These are phyloP conservation scores for Emericellopsis terricola DNA, from an alignment of 495 filamentous ascomycete species.

Conservation along the genomic window DNA sequence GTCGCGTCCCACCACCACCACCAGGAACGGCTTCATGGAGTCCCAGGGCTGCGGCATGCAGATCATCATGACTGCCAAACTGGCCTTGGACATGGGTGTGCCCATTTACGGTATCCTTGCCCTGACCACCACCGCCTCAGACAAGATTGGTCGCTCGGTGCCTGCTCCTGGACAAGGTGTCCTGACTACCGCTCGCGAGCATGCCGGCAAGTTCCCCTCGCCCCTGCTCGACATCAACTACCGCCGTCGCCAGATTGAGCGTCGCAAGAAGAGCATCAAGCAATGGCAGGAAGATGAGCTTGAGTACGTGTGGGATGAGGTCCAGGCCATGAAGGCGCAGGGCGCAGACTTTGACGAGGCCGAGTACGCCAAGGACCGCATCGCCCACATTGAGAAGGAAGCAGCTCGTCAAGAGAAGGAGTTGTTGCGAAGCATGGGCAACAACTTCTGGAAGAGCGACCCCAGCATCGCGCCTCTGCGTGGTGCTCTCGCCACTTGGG, in stretches of 20 bases:
- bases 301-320: constrained; percentile 80
- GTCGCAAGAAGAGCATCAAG: constrained; percentile 79
- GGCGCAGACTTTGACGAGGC: constrained; percentile 49
- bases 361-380: constrained; percentile 75
- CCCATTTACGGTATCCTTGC: constrained; percentile 93
- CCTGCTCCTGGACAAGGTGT: constrained; percentile 94
- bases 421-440: constrained; percentile 75
- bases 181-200: constrained; percentile 90
- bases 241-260: constrained; percentile 80
- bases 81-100: constrained; percentile 96
- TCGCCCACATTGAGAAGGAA: constrained; percentile 74
- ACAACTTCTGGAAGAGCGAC: constrained; percentile 97
- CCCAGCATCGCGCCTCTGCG: constrained; percentile 84
- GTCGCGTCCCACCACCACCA: constrained; percentile 94
- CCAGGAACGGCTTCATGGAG: constrained; percentile 97
- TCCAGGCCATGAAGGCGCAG: constrained; percentile 76
- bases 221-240: constrained; percentile 95
- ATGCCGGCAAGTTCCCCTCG: constrained; percentile 76
- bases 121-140: constrained; percentile 89
- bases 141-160: constrained; percentile 96
- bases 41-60: constrained; percentile 97
- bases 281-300: constrained; percentile 92
- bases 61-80: constrained; percentile 91
- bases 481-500: constrained; percentile 91
- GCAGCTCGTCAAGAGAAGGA: constrained; percentile 81